A percentile compares a stretch with the other conserved stretches of the same genome.
phyloP scores from a whole-genome alignment of 345 rosid species.

The Ceriops decandra region DNA sequence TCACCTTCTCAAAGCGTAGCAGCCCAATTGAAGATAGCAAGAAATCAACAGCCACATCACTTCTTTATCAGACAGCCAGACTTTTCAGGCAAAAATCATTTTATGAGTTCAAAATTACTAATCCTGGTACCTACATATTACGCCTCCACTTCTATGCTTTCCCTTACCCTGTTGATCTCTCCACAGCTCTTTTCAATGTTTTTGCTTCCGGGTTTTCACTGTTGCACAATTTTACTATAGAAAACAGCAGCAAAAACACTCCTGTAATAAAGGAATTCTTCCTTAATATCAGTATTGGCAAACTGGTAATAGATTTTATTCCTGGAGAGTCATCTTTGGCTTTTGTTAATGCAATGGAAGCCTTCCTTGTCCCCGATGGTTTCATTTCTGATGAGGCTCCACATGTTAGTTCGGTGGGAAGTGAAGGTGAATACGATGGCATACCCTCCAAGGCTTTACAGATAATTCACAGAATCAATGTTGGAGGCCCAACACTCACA shows the following conservation, averaged over 20 bases:
- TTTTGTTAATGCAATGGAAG: slow-evolving; percentile 63
- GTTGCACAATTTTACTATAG: slow-evolving; percentile 5
- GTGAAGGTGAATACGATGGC: background rate
- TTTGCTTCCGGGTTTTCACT: slow-evolving; percentile 9
- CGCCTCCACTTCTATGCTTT: slow-evolving; percentile 24
- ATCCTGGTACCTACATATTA: slow-evolving; percentile 10
- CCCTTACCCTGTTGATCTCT: background rate
- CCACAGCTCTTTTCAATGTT: slow-evolving; percentile 16
- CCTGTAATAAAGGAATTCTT: slow-evolving; percentile 13
- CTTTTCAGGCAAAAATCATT: slow-evolving; percentile 7
- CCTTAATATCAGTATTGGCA: background rate
- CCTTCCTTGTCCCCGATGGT: slow-evolving; percentile 35
- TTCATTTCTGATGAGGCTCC: slow-evolving; percentile 15
- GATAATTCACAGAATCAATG: slow-evolving; percentile 38
- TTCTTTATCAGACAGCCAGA: slow-evolving; percentile 24
- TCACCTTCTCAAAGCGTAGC: slow-evolving; percentile 17
- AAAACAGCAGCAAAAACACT: background rate
- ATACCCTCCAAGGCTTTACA: slow-evolving; percentile 27
- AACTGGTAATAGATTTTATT: slow-evolving; percentile 23
- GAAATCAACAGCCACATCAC: background rate
- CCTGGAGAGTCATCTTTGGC: slow-evolving; percentile 47
- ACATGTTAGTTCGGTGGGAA: slow-evolving; percentile 5
- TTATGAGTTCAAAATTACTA: slow-evolving; percentile 12
- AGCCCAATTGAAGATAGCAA: slow-evolving; percentile 6
- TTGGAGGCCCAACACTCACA: slow-evolving; percentile 33